Evolutionary conservation across 257 asterid species (phyloP).

Genomic region (Misopates orontium): DNA sequence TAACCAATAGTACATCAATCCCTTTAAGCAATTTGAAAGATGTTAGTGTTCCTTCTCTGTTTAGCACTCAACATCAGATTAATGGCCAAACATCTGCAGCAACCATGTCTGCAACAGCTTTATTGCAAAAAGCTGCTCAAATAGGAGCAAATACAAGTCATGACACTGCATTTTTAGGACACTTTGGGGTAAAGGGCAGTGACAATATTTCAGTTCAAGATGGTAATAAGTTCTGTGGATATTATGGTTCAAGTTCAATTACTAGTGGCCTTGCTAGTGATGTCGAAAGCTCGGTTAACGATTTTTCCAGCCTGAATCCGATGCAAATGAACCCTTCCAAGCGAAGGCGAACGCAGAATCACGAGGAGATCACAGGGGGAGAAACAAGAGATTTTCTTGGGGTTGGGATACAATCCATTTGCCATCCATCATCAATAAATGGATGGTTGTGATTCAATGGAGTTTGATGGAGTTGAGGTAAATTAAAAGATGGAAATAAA

Average conservation of each 20-base stretch:
- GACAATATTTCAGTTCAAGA: conserved; percentile 27
- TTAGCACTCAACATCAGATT: conserved; percentile 46
- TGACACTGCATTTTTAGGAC: conserved; percentile 48
- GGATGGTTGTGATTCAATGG: conserved; percentile 68
- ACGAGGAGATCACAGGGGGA: conserved; percentile 47
- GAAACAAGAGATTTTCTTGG: conserved; percentile 97
- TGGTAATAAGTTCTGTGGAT: conserved; percentile 44
- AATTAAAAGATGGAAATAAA: not conserved
- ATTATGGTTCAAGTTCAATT: conserved; percentile 44
- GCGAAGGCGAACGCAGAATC: conserved; percentile 41
- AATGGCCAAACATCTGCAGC: conserved; percentile 35
- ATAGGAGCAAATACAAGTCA: conserved; percentile 55
- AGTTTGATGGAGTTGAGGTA: not conserved
- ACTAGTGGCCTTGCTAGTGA: conserved; percentile 41
- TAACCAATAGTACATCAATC: conserved; percentile 25
- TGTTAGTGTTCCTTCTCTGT: conserved; percentile 55
- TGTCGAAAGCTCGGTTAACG: conserved; percentile 42
- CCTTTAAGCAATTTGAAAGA: conserved; percentile 35
- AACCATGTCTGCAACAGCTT: conserved; percentile 79
- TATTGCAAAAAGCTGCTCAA: conserved; percentile 81
- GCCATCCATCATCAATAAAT: conserved; percentile 75
- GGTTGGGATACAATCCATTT: conserved; percentile 74
- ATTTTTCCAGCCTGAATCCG: conserved; percentile 38
- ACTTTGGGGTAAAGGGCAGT: conserved; percentile 42
- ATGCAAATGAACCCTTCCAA: conserved; percentile 59